Evolutionary conservation across 768 basidiomycete species (phyloP).

Genomic region (Lactarius hengduanensis): DNA sequence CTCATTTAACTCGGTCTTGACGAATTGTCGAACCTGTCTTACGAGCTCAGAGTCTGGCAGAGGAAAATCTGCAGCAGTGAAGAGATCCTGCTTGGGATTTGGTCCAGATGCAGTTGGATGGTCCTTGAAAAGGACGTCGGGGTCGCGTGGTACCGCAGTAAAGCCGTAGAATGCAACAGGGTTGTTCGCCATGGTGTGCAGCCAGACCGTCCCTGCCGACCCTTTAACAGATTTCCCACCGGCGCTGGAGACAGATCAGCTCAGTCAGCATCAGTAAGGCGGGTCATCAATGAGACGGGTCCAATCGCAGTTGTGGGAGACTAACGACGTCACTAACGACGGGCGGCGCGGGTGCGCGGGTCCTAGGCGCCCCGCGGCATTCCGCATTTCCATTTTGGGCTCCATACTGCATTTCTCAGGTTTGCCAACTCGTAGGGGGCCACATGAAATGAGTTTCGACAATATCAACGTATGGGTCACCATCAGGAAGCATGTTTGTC

Average conservation of each 20-base stretch:
- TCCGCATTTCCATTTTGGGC: conserved; percentile 12
- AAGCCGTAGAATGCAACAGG: conserved; percentile 45
- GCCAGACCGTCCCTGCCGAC: background rate
- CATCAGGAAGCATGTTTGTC: background rate
- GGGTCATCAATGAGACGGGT: too few relatives aligned
- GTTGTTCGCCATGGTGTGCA: conserved; percentile 13
- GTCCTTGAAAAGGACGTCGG: conserved; percentile 47
- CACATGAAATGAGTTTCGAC: conserved; percentile 13
- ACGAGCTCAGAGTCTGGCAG: conserved; percentile 45
- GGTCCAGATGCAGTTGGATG: conserved; percentile 45
- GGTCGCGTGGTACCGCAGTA: conserved; percentile 48
- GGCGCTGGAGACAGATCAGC: background rate
- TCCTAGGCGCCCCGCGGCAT: background rate
- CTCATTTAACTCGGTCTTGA: conserved; percentile 43
- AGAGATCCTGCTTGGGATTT: conserved; percentile 43
- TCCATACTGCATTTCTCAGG: background rate
- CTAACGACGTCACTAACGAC: too few relatives aligned
- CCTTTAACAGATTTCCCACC: background rate
- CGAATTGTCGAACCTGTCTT: conserved; percentile 41
- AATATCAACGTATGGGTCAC: conserved; percentile 22
- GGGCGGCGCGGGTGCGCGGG: too few relatives aligned
- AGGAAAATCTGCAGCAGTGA: conserved; percentile 42
- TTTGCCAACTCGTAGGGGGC: background rate
- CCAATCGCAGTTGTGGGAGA: too few relatives aligned
- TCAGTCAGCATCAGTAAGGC: background rate